Evolutionary conservation across 148 eudicot genomes (phyloP).

Genomic region (Nepenthes mirabilis): DNA sequence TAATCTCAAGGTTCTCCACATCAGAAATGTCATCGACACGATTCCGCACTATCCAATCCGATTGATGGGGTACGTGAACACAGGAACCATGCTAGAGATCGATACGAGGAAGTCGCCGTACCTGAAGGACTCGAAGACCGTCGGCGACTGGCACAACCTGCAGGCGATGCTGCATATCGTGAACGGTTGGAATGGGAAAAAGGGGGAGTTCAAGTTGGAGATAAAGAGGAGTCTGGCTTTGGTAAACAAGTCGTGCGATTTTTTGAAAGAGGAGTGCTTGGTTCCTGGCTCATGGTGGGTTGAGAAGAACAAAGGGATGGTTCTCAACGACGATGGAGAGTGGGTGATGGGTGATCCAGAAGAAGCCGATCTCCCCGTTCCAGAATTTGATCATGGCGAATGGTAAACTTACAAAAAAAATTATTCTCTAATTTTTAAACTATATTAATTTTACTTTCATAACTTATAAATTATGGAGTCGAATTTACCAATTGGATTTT

Average conservation of each 20-base stretch:
- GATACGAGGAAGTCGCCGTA: conserved; percentile 55
- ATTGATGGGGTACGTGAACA: conserved; percentile 46
- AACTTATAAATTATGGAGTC: too few species aligned
- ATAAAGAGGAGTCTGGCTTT: conserved; percentile 59
- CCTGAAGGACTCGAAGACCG: conserved; percentile 53
- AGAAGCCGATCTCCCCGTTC: conserved; percentile 18
- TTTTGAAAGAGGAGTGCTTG: conserved; percentile 62
- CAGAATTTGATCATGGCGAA: conserved; percentile 5
- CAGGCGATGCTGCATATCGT: conserved; percentile 56
- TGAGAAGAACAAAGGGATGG: conserved; percentile 83
- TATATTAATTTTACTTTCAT: too few species aligned
- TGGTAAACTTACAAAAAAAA: not conserved
- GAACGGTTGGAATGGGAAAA: conserved; percentile 68
- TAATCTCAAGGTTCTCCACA: conserved; percentile 55
- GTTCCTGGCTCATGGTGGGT: conserved; percentile 92
- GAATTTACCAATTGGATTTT: too few species aligned
- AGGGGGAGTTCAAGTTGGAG: conserved; percentile 37
- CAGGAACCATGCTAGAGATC: conserved; percentile 43
- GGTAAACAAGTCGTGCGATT: conserved; percentile 69
- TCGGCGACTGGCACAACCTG: conserved; percentile 81
- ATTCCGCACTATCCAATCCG: conserved; percentile 59
- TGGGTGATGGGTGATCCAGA: conserved; percentile 46
- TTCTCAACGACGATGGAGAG: conserved; percentile 43
- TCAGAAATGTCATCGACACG: conserved; percentile 53
- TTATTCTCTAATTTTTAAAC: too few species aligned